Evolutionary conservation across 2,329 filamentous ascomycete genomes (phyloP).

Genomic region (Cadophora malorum): DNA sequence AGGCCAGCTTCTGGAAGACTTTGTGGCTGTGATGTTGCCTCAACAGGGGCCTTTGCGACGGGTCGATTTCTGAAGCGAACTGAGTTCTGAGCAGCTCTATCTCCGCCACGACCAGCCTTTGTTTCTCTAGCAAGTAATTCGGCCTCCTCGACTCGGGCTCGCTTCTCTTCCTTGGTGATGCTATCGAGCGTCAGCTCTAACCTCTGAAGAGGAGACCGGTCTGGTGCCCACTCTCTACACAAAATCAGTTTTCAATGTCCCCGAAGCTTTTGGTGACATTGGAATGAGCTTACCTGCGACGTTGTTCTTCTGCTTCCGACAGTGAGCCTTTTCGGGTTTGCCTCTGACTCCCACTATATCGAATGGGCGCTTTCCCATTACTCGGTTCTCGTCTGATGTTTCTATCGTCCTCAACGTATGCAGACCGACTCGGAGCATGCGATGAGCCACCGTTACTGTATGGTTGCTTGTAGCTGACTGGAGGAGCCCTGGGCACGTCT

Average conservation of each 20-base stretch:
- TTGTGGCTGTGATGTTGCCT: constrained; percentile 34
- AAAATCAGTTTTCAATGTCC: constrained; percentile 11
- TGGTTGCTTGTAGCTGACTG: constrained; percentile 61
- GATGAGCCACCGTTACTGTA: constrained; percentile 49
- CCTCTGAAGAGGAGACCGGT: constrained; percentile 90
- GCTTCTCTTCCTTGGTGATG: constrained; percentile 95
- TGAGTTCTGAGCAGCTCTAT: constrained; percentile 39
- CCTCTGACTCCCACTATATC: constrained; percentile 18
- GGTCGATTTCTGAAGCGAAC: constrained; percentile 44
- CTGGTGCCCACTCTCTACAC: constrained; percentile 68
- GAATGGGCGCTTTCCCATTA: constrained; percentile 36
- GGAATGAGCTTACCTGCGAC: constrained; percentile 35
- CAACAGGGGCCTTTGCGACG: constrained; percentile 38
- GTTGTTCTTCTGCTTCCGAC: constrained; percentile 46
- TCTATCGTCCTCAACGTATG: constrained; percentile 26
- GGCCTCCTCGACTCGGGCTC: constrained; percentile 82
- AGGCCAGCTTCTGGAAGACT: constrained; percentile 42
- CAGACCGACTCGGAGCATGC: constrained; percentile 41
- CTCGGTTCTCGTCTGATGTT: constrained; percentile 23
- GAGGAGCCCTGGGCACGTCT: constrained; percentile 63
- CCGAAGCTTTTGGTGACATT: not conserved
- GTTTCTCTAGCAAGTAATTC: constrained; percentile 73
- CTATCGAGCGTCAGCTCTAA: constrained; percentile 89
- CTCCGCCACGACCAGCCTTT: constrained; percentile 41
- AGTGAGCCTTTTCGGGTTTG: constrained; percentile 47